These are phyloP conservation scores for Begonia fuchsioides DNA, from an alignment of 306 rosid species.

Conservation along the genomic window DNA sequence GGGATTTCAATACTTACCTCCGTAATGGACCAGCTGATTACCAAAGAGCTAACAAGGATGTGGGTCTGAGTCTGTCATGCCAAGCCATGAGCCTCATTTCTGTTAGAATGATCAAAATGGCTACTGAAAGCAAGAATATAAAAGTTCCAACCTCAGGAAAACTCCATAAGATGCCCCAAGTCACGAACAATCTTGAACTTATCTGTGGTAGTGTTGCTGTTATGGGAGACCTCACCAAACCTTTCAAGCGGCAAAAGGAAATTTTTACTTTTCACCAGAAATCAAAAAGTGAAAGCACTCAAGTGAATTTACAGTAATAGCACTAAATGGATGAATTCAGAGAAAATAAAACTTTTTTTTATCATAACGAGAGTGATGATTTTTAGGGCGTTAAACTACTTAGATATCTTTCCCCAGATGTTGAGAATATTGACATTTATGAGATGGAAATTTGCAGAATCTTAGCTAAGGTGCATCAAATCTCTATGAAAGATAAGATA, in stretches of 20 bases:
- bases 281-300: too few relatives aligned
- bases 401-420: too few relatives aligned
- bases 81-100: background rate
- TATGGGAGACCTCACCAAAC: conserved; percentile 76
- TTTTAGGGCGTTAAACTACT: too few relatives aligned
- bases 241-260: conserved; percentile 14
- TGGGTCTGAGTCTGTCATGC: conserved; percentile 34
- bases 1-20: conserved; percentile 44
- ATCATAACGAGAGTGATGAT: too few relatives aligned
- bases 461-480: too few relatives aligned
- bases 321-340: too few relatives aligned
- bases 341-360: too few relatives aligned
- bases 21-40: conserved; percentile 68
- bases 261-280: too few relatives aligned
- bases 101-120: background rate
- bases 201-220: conserved; percentile 88
- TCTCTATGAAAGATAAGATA: too few relatives aligned
- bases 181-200: conserved; percentile 56
- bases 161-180: conserved; percentile 90
- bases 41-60: conserved; percentile 51
- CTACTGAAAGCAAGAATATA: background rate
- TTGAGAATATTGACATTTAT: too few relatives aligned
- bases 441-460: too few relatives aligned
- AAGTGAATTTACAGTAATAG: too few relatives aligned
- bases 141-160: conserved; percentile 49